These are phyloP conservation scores for Leishmania tropica DNA, from an alignment of 208 protist genomes.

Conservation along the genomic window DNA sequence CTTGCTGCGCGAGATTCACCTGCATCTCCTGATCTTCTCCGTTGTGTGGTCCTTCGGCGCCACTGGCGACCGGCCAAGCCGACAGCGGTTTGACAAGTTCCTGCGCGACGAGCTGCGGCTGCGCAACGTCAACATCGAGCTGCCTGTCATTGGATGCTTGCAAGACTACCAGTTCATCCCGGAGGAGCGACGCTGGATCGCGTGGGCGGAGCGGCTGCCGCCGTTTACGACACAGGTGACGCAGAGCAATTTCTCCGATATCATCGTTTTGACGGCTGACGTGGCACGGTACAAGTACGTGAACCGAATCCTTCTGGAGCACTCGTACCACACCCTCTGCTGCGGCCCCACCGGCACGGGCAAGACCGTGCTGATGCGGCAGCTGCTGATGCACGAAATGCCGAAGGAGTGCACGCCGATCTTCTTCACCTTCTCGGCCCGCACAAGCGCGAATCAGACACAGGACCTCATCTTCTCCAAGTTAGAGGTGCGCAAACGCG, in stretches of 20 bases:
- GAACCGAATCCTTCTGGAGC: conserved; percentile 89
- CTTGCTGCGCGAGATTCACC: conserved; percentile 74
- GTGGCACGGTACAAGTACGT: conserved; percentile 97
- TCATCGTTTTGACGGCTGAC: conserved; percentile 98
- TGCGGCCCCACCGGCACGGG: conserved; percentile 98
- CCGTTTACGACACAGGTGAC: conserved; percentile 87
- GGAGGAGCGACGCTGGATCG: conserved; percentile 89
- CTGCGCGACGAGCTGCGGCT: conserved; percentile 85
- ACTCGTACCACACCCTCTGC: conserved; percentile 94
- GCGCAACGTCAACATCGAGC: conserved; percentile 64
- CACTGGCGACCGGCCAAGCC: conserved; percentile 90
- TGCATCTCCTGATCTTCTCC: conserved; percentile 96
- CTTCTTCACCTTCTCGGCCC: conserved; percentile 98
- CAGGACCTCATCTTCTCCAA: conserved; percentile 98
- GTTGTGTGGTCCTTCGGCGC: conserved; percentile 98
- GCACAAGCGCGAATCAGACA: conserved; percentile 97
- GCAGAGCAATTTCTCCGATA: conserved; percentile 92
- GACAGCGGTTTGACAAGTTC: conserved; percentile 94
- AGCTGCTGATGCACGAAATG: conserved; percentile 95
- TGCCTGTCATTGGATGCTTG: conserved; percentile 92
- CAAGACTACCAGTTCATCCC: conserved; percentile 96
- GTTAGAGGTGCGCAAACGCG: conserved; percentile 96
- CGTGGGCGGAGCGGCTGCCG: conserved; percentile 93
- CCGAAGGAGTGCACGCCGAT: conserved; percentile 95
- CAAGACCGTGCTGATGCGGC: conserved; percentile 96